Base-by-base conservation (phyloP, 306 rosid genomes). In the Alnus rubra region DNA sequence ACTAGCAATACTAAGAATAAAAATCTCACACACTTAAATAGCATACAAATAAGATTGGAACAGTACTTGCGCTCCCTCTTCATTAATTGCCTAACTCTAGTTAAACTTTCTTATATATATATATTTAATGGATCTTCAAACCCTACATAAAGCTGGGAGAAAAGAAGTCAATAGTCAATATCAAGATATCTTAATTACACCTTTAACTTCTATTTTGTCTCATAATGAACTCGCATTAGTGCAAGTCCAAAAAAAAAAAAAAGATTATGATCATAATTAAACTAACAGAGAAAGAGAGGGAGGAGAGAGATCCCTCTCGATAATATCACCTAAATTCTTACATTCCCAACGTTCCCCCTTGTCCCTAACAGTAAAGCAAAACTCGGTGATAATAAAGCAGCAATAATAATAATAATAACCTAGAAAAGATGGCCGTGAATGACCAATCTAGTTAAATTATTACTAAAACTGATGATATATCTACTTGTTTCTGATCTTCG, bases 341-440 rank as follows among this genome's bases (percentile, higher is more conserved):
- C 90, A 89, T 88, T 86, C 84, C 91, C 97, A 85, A 87, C 71
- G 82, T 71, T 71, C 63, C 75, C 75, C 55, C 69, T 77, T 71
- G 79, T 68, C 77, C 51, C 73, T 79, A 74, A 81, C 77, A 80
- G 74, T 19, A 54, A 78, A 82, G 44, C 73, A 23, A 23, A 23
- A 23, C 28, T 23, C 28, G 28, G 28, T 23, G 0, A 23, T 23
- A 79, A 4, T 37, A 11, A 44, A 33, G 4, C 13, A 65, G 33
- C 64, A 73, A 44, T 7, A 39, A 31, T 44, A 39, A 70, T 44
- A 31, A 70, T 79, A 79, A 67, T 37, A 73, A 67, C 84, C 69
- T 68, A 35, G 71, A 69, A 48, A 75, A 37, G 48, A 35, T 45
- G 10, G 28, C 28, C 59, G 44, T 63, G 79, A 82, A 54, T 63